Base-by-base conservation (phyloP, 1,284 basidiomycete species). In the Sporisorium exsertum region DNA sequence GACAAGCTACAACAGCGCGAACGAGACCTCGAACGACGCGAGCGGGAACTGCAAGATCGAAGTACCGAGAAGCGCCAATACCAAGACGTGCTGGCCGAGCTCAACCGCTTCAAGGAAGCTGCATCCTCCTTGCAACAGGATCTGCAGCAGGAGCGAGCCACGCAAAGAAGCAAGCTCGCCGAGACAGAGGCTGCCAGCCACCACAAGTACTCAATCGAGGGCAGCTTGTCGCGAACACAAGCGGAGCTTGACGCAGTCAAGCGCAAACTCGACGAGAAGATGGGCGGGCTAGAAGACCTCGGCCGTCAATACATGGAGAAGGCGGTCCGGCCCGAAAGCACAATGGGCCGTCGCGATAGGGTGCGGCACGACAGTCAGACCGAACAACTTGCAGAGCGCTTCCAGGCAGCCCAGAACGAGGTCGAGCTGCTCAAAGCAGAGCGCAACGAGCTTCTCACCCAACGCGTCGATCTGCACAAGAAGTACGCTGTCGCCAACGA, bases 191-290 rank as follows among this genome's bases (percentile, higher is more conserved):
- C 58, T 24, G 62, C 63, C 18, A 57, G 61, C 26, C 58, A 72
- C 20, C 64, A 77, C 45, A 77, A 66, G 43, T 33, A 59, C 26
- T 67, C 69, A 42, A 72, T 77, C 59, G 69, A 77, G 35, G 64
- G 57, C 15, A 69, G 63, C 33, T 33, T 77, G 3, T 52, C 58
- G 16, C 62, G 68, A n/a, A 77, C 73, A 0, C 61, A 72, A n/a
- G 62, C 50, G 10, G 69, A 77, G 32, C 65, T 77, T 18, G 69
- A 77, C 0, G 51, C 20, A 16, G 64, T 77, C 29, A 72, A 72
- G 64, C 67, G 61, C n/a, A 64, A 66, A 47, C 64, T 80, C 43
- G 55, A 78, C 22, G 51, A 72, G 20, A 77, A 80, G 59, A 58
- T 76, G 53, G 65, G 57, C 26, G 73, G 69, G 9, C 65, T 77